phyloP scores from a whole-genome alignment of 371 early-diverging fungal species.

The Blastocladiella emersonii region DNA sequence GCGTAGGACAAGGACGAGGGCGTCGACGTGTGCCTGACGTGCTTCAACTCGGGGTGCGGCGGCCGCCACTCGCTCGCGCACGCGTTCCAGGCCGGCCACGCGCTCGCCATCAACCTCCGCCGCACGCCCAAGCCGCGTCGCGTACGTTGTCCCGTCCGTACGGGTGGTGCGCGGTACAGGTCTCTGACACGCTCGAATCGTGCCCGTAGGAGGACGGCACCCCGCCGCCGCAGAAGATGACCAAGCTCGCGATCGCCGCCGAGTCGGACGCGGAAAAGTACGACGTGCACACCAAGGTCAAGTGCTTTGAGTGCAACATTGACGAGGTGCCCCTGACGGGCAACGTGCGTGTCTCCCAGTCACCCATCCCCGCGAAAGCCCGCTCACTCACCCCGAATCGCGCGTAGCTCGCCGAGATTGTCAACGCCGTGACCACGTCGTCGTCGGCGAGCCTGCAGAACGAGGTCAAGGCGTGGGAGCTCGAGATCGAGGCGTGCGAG shows the following conservation, averaged over 20 bases:
- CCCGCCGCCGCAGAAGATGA: slow-evolving; percentile 65
- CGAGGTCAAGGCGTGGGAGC: slow-evolving; percentile 86
- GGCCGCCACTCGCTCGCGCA: slow-evolving; percentile 60
- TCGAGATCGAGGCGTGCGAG: slow-evolving; percentile 62
- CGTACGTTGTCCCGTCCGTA: slow-evolving; percentile 15
- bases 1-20: slow-evolving; percentile 33
- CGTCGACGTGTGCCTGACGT: slow-evolving; percentile 81
- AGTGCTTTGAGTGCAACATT: slow-evolving; percentile 53
- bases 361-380: too few relatives aligned
- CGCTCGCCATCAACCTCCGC: slow-evolving; percentile 63
- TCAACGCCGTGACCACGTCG: slow-evolving; percentile 34
- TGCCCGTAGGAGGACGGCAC: background rate
- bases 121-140: slow-evolving; percentile 17
- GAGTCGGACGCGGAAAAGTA: slow-evolving; percentile 54
- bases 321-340: slow-evolving; percentile 17
- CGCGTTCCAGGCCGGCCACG: slow-evolving; percentile 49
- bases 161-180: background rate
- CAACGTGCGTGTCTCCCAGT: slow-evolving; percentile 10
- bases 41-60: slow-evolving; percentile 83
- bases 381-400: too few relatives aligned
- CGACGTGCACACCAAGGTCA: slow-evolving; percentile 42
- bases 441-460: slow-evolving; percentile 68
- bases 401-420: background rate
- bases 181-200: background rate
- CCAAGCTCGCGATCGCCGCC: slow-evolving; percentile 70